Evolutionary conservation across 306 rosid species (phyloP), one percentile per base, ranked within the genome.

Genomic region (Pyrus bretschneideri): DNA sequence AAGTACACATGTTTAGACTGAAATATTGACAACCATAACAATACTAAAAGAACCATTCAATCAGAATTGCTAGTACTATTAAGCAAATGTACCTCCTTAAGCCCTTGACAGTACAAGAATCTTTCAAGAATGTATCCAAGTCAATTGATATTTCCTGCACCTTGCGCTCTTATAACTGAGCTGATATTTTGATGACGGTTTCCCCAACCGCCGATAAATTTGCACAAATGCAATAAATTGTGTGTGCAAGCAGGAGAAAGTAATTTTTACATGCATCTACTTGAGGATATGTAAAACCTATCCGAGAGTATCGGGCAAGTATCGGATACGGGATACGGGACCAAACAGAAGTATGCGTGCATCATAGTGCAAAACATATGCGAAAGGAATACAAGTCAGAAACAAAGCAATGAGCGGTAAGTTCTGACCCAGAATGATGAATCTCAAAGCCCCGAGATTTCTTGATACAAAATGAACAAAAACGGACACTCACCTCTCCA

Each of bases 401-500:
- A 63, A 51, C 12, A 22, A n/a, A 49, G 75, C 33, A n/a, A 42
- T 33, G 21, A 2, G 62, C 5, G 13, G 29, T 40, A 21, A 35
- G 27, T 31, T 6, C 14, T 15, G 3, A 52, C 46, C 40, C 58
- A 49, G 31, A 76, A 31, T 21, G 23, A 19, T 51, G 19, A n/a
- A 35, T 30, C 23, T 25, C 67, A 18, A 71, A 54, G 19, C 30
- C 33, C 33, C 1, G 3, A 4, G 42, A 30, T 70, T 6, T 69
- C 6, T 22, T 45, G 58, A 12, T 25, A 61, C 12, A 12, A 33
- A 76, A 4, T 14, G 40, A 59, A 69, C n/a, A 70, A 38, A 72
- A 65, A 69, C 60, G 30, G 67, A 79, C 70, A 81, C 68, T 78
- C 77, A 90, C 98, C 98, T 95, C 83, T 95, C 98, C 88, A 90